phyloP scores from a whole-genome alignment of 495 filamentous ascomycete species.

The Evernia prunastri region DNA sequence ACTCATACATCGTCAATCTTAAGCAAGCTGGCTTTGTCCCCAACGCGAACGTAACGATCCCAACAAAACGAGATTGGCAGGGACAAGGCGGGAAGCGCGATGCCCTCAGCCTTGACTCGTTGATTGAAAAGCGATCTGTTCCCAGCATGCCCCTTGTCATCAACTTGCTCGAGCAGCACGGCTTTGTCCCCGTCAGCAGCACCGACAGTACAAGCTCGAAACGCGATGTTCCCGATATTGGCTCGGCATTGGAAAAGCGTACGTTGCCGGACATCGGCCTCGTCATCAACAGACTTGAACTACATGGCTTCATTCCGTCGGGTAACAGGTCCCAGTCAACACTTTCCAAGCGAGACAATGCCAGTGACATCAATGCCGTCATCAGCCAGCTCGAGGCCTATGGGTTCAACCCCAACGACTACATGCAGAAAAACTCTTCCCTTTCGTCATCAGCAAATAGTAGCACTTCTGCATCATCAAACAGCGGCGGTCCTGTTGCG shows the following conservation, averaged over 20 bases:
- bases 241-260: not conserved
- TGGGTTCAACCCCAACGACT: not conserved
- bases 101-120: not conserved
- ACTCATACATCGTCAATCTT: not conserved
- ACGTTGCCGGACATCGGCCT: not conserved
- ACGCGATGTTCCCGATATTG: not conserved
- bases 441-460: not conserved
- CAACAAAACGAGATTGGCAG: too few relatives aligned
- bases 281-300: not conserved
- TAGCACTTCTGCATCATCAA: too few relatives aligned
- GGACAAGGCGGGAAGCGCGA: too few relatives aligned
- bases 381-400: not conserved
- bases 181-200: not conserved
- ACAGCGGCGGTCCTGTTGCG: too few relatives aligned
- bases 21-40: not conserved
- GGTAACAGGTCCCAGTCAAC: not conserved
- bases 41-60: not conserved
- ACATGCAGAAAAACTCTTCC: not conserved
- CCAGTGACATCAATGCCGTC: not conserved
- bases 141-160: slow-evolving; percentile 1
- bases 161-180: not conserved
- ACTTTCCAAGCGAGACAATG: not conserved
- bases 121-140: not conserved
- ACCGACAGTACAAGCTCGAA: not conserved
- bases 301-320: not conserved